Conservation (phyloP, 768 basidiomycete species). For the Amanita phalloides region DNA sequence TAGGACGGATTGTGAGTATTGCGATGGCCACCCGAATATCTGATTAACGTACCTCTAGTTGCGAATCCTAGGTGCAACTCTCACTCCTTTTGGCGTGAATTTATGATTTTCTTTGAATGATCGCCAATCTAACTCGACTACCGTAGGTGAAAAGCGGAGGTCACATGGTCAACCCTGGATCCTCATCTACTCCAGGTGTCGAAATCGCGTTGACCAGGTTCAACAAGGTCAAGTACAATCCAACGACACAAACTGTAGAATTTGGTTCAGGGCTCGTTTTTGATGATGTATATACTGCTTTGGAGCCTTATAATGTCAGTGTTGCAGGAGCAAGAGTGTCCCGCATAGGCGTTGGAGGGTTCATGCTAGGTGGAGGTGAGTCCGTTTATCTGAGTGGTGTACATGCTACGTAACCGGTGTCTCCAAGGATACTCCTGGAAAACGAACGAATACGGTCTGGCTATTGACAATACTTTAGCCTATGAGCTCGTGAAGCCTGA, state of each 20-base stretch:
- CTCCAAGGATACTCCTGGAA: constrained; percentile 47
- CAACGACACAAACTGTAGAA: constrained; percentile 16
- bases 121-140: background rate
- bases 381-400: constrained; percentile 18
- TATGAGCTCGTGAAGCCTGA: constrained; percentile 50
- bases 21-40: too few relatives aligned
- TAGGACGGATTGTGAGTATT: constrained; percentile 1
- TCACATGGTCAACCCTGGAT: constrained; percentile 31
- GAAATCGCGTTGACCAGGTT: constrained; percentile 36
- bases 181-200: constrained; percentile 40
- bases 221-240: constrained; percentile 22
- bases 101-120: background rate
- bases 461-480: constrained; percentile 35
- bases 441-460: background rate
- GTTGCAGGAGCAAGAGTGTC: constrained; percentile 39
- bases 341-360: constrained; percentile 37
- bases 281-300: constrained; percentile 38
- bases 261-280: constrained; percentile 29
- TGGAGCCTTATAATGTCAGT: constrained; percentile 27
- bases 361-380: constrained; percentile 37
- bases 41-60: background rate
- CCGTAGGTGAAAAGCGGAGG: constrained; percentile 39
- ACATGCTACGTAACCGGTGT: constrained; percentile 15
- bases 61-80: background rate
- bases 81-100: background rate